Percentiles rank a stretch among this genome's conserved stretches.
Conservation (phyloP, 2,329 filamentous ascomycete genomes). For the Exophiala viscosa region DNA sequence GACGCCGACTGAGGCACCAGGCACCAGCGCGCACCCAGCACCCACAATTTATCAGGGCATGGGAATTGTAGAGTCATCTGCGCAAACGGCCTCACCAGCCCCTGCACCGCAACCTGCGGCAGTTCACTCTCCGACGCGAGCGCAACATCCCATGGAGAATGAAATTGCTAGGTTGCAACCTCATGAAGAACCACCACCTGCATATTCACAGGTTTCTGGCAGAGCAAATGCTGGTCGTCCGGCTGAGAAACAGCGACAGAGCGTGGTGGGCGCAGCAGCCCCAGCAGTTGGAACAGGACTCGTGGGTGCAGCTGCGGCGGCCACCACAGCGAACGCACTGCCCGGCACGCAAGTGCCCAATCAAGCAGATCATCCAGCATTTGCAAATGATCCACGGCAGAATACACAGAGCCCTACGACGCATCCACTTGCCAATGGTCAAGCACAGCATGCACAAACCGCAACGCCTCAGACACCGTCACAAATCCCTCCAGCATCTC, state of each 20-base stretch:
- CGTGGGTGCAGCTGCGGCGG: slow-evolving; percentile 19
- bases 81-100: slow-evolving; percentile 42
- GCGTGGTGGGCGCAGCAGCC: slow-evolving; percentile 30
- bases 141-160: slow-evolving; percentile 72
- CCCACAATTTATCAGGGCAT: slow-evolving; percentile 88
- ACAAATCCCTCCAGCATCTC: slow-evolving; percentile 67
- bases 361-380: slow-evolving; percentile 71
- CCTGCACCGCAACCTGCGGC: slow-evolving; percentile 33
- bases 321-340: slow-evolving; percentile 17
- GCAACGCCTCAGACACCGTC: slow-evolving; percentile 30
- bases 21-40: slow-evolving; percentile 80
- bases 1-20: slow-evolving; percentile 91
- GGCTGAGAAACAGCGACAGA: slow-evolving; percentile 68
- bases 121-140: slow-evolving; percentile 32
- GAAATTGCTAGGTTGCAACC: slow-evolving; percentile 81
- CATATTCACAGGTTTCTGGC: slow-evolving; percentile 74
- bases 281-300: slow-evolving; percentile 22
- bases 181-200: slow-evolving; percentile 69
- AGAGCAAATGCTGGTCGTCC: slow-evolving; percentile 56
- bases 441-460: slow-evolving; percentile 17
- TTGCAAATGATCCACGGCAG: slow-evolving; percentile 74
- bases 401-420: slow-evolving; percentile 31
- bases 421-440: slow-evolving; percentile 27
- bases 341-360: slow-evolving; percentile 35
- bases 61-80: slow-evolving; percentile 58